phyloP scores from a whole-genome alignment of 2,329 filamentous ascomycete genomes.

The Canariomyces notabilis region DNA sequence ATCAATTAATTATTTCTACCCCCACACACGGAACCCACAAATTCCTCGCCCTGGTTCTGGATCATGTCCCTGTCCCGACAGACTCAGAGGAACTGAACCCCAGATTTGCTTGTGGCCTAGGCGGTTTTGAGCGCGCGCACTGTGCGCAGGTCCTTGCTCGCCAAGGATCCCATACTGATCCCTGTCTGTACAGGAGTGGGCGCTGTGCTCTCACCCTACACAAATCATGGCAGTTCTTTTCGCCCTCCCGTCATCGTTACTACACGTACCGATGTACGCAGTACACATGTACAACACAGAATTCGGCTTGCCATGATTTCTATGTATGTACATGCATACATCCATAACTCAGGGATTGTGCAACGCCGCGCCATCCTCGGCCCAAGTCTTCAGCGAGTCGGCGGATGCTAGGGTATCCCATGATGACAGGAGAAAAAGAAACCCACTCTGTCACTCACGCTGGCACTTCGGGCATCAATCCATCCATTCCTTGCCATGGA shows the following conservation, averaged over 20 bases:
- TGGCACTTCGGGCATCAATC: conserved; percentile 16
- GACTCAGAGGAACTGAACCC: conserved; percentile 15
- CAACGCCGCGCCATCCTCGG: conserved; percentile 16
- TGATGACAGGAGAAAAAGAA: conserved; percentile 14
- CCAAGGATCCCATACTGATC: conserved; percentile 18
- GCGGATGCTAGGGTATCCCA: conserved; percentile 9
- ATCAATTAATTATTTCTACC: too few relatives aligned
- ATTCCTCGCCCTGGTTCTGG: conserved; percentile 19
- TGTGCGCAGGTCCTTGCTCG: conserved; percentile 25
- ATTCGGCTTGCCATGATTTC: conserved; percentile 10
- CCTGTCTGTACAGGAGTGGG: conserved; percentile 11
- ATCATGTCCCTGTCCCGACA: conserved; percentile 13
- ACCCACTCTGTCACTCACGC: conserved; percentile 15
- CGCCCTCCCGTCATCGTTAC: conserved; percentile 7
- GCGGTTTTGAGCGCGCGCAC: conserved; percentile 18
- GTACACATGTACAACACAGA: conserved; percentile 10
- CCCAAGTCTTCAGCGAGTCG: conserved; percentile 13
- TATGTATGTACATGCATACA: too few relatives aligned
- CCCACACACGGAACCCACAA: conserved; percentile 24
- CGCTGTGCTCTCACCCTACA: conserved; percentile 9
- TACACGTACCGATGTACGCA: not conserved
- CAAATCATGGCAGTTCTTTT: conserved; percentile 14
- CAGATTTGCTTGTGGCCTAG: conserved; percentile 15
- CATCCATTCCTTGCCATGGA: conserved; percentile 13
- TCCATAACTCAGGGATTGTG: too few relatives aligned